phyloP scores from a whole-genome alignment of 768 basidiomycete genomes.

The Calvatia gigantea region DNA sequence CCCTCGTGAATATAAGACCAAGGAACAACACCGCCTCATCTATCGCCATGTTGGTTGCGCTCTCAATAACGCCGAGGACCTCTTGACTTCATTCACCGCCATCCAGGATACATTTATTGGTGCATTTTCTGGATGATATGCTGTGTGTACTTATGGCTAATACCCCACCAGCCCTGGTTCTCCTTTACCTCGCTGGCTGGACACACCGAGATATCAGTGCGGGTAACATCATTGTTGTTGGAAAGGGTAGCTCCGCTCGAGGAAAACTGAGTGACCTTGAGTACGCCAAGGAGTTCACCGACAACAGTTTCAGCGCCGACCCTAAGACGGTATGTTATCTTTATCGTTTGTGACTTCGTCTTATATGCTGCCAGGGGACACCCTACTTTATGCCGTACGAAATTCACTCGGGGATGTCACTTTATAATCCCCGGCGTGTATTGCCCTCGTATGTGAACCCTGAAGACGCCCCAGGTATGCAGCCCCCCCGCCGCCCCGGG shows the following conservation, averaged over 20 bases:
- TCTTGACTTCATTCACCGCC: background rate
- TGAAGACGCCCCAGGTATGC: background rate
- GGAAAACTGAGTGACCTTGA: slow-evolving; percentile 4
- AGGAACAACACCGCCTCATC: background rate
- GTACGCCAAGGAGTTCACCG: slow-evolving; percentile 2
- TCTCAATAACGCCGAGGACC: slow-evolving; percentile 26
- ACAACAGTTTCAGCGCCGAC: background rate
- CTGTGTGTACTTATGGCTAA: background rate
- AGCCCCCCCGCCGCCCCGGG: background rate
- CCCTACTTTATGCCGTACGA: slow-evolving; percentile 14
- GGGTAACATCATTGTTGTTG: slow-evolving; percentile 5
- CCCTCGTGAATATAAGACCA: background rate
- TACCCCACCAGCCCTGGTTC: background rate
- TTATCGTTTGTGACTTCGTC: background rate
- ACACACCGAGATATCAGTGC: slow-evolving; percentile 8
- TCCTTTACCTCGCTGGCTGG: slow-evolving; percentile 12
- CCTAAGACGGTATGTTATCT: slow-evolving; percentile 6
- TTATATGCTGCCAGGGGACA: slow-evolving; percentile 2
- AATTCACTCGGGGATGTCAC: background rate
- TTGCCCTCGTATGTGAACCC: background rate
- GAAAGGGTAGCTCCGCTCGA: background rate
- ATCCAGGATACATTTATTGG: background rate
- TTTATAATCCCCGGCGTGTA: background rate
- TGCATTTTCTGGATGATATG: background rate
- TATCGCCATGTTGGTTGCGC: background rate